A percentile compares a stretch with the other conserved stretches of the same genome.
Conservation (phyloP, 2,329 filamentous ascomycete genomes). For the Penicillium griseofulvum region DNA sequence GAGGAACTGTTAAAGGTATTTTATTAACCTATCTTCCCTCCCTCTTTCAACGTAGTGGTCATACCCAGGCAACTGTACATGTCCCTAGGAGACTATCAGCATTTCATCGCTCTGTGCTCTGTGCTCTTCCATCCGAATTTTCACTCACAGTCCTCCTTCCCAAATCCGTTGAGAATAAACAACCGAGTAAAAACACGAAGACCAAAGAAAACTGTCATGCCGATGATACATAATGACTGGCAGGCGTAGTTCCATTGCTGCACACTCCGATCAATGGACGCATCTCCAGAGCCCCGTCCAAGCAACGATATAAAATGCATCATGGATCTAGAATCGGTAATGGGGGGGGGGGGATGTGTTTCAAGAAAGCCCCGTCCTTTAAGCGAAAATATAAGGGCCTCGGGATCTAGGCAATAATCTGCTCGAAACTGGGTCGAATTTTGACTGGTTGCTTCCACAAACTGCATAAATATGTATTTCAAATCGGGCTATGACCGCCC, state of each 20-base stretch:
- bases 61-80: constrained; percentile 15
- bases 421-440: neutral
- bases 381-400: neutral
- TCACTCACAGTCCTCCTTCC: constrained; percentile 28
- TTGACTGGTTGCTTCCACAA: neutral
- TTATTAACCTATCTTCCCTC: neutral
- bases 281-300: constrained; percentile 8
- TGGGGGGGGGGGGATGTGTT: too few relatives aligned
- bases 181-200: constrained; percentile 26
- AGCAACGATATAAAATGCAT: constrained; percentile 5
- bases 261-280: constrained; percentile 17
- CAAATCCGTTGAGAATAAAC: constrained; percentile 23
- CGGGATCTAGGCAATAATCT: neutral
- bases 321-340: neutral
- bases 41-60: neutral
- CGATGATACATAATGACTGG: constrained; percentile 28
- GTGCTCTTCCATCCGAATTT: neutral
- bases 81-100: constrained; percentile 13
- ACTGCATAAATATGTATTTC: neutral
- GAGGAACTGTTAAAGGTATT: constrained; percentile 13
- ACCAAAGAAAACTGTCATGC: constrained; percentile 26
- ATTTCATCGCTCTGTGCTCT: neutral
- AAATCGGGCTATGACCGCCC: neutral
- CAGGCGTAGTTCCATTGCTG: constrained; percentile 27
- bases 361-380: neutral